phyloP scores from a whole-genome alignment of 495 filamentous ascomycete genomes.

The Lophiostoma macrostomum region DNA sequence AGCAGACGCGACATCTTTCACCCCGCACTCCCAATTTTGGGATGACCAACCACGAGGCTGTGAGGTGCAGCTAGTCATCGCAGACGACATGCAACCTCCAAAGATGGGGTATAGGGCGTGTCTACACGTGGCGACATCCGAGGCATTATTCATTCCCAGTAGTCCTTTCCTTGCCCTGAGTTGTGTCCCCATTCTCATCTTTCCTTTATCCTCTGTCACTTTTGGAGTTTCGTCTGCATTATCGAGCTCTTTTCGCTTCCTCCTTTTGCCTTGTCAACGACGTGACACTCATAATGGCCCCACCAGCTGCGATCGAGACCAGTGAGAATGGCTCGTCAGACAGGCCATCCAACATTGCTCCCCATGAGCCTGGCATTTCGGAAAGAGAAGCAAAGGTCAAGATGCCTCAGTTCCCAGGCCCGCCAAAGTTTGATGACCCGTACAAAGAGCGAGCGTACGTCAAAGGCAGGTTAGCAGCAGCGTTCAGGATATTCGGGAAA shows the following conservation, averaged over 20 bases:
- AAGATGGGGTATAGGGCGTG: too few relatives aligned
- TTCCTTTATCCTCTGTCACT: too few relatives aligned
- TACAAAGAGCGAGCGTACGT: conserved; percentile 62
- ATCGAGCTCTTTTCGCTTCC: neutral
- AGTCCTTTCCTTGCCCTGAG: too few relatives aligned
- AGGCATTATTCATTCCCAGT: too few relatives aligned
- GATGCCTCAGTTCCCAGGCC: conserved; percentile 46
- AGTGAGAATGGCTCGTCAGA: conserved; percentile 12
- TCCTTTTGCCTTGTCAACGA: neutral
- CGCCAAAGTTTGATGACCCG: conserved; percentile 59
- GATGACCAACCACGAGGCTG: too few relatives aligned
- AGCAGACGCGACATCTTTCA: too few relatives aligned
- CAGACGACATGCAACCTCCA: too few relatives aligned
- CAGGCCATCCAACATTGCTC: conserved; percentile 26
- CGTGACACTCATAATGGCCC: conserved; percentile 15
- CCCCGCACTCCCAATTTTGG: too few relatives aligned
- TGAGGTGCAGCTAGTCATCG: too few relatives aligned
- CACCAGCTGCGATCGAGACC: conserved; percentile 18
- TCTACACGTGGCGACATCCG: too few relatives aligned
- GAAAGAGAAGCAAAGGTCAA: conserved; percentile 40
- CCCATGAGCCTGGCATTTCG: conserved; percentile 36
- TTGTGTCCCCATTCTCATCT: too few relatives aligned
- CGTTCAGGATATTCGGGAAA: conserved; percentile 69
- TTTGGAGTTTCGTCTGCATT: too few relatives aligned
- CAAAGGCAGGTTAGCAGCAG: conserved; percentile 63